phyloP scores from a whole-genome alignment of 2,329 filamentous ascomycete genomes.

The Fusarium buxicola region DNA sequence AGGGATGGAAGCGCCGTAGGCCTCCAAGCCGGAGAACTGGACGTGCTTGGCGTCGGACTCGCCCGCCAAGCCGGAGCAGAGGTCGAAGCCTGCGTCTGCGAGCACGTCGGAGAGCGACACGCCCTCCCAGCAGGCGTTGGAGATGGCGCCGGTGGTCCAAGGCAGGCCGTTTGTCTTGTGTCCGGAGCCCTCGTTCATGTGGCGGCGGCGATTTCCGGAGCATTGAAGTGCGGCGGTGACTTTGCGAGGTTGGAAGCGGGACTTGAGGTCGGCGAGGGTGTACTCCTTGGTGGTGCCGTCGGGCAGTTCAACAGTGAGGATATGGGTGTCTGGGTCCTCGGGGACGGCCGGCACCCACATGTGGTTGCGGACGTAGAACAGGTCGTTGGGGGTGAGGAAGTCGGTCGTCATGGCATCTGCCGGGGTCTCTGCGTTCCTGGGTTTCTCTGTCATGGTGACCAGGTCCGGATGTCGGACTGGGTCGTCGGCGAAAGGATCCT shows the following conservation, averaged over 20 bases:
- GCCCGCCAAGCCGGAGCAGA: conserved; percentile 51
- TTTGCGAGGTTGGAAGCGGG: conserved; percentile 61
- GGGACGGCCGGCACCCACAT: conserved; percentile 69
- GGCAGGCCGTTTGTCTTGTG: conserved; percentile 67
- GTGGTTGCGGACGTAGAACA: conserved; percentile 72
- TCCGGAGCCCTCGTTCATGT: conserved; percentile 64
- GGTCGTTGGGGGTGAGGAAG: conserved; percentile 66
- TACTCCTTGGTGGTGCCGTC: conserved; percentile 66
- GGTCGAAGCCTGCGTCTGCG: conserved; percentile 64
- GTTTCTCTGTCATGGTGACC: conserved; percentile 64
- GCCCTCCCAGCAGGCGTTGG: conserved; percentile 69
- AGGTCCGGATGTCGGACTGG: conserved; percentile 64
- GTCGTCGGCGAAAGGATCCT: conserved; percentile 70
- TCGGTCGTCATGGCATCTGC: conserved; percentile 57
- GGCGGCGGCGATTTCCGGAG: conserved; percentile 68
- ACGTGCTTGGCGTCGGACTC: conserved; percentile 61
- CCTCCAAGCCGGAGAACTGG: conserved; percentile 69
- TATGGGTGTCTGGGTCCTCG: conserved; percentile 54
- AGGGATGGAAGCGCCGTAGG: conserved; percentile 72
- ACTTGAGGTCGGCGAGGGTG: conserved; percentile 64
- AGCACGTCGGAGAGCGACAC: conserved; percentile 67
- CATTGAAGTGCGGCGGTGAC: conserved; percentile 70
- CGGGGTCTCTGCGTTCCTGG: conserved; percentile 72
- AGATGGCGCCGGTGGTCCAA: conserved; percentile 70
- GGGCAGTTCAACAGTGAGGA: conserved; percentile 65